Evolutionary conservation across 306 rosid species (phyloP), one percentile per base, ranked within the genome.

Genomic region (Boehmeria nivea): DNA sequence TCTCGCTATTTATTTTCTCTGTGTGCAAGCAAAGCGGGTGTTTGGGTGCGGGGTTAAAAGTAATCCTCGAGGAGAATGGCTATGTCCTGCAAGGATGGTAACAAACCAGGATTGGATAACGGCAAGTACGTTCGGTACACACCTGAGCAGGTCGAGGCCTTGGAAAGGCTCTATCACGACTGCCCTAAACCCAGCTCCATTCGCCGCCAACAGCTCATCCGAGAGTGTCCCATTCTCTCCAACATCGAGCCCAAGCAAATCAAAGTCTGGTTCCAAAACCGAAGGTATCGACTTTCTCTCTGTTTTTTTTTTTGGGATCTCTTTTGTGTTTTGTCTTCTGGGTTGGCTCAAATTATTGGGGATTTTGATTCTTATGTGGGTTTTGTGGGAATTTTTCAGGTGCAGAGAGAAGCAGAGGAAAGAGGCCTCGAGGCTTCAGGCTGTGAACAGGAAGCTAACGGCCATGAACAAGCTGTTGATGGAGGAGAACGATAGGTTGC

Each of bases 81-180:
- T 57, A 89, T 90, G 97, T 76, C 90, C 94, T 90, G 95, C 97
- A 90, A 90, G 97, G 97, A 90, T 86, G 97, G 95, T 79, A 79
- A 14, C 2, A 40, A 83, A 16, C 45, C 13, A 11, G 83, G 43
- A 7, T 20, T 84, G 72, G 95, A 90, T 61, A 90, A 86, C 62
- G 98, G 98, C 10, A 90, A 90, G 68, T 90, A 90, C 61, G 98
- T 90, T 57, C 78, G 98, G 67, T 90, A 90, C 72, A 90, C 98
- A 61, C 95, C 98, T 75, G 98, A 90, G 98, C 98, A 90, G 98
- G 95, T 90, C 78, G 98, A 90, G 68, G 95, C 98, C 67, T 87
- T 90, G 3, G 98, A 90, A 68, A 78, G 98, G 85, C 83, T 86
- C 66, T 90, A 90, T 75, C 94, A 86, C 22, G 95, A 90, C n/a